phyloP scores from a whole-genome alignment of 805 yeast species.

The Phaffomyces thermotolerans region DNA sequence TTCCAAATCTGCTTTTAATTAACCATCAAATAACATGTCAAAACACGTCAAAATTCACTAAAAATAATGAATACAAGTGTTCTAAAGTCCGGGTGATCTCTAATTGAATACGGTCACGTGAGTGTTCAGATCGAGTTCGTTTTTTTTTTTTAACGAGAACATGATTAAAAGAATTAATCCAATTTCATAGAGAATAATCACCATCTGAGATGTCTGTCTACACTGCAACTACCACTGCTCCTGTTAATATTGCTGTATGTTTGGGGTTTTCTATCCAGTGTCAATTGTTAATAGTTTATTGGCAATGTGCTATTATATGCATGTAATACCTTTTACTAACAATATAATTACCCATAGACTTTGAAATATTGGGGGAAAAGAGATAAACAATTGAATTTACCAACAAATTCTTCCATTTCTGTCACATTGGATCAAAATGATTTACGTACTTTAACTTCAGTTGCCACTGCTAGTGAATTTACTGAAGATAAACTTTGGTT shows the following conservation, averaged over 20 bases:
- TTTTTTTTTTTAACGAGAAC: not conserved
- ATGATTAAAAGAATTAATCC: not conserved
- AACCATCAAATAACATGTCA: too few relatives aligned
- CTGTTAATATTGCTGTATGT: constrained; percentile 91
- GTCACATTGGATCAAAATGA: constrained; percentile 91
- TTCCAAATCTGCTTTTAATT: too few relatives aligned
- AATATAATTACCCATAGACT: constrained; percentile 37
- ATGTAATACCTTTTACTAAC: not conserved
- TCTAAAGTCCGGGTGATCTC: too few relatives aligned
- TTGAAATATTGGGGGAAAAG: constrained; percentile 99
- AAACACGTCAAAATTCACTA: too few relatives aligned
- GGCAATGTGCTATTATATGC: too few relatives aligned
- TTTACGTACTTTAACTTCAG: constrained; percentile 87
- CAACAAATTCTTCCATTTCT: constrained; percentile 93
- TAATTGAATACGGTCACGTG: not conserved
- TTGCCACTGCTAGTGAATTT: constrained; percentile 54
- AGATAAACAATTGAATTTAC: constrained; percentile 79
- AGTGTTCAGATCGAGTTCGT: not conserved
- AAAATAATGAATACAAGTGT: too few relatives aligned
- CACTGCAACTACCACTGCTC: constrained; percentile 86
- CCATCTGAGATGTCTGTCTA: constrained; percentile 40
- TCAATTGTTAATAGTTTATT: too few relatives aligned
- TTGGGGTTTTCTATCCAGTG: not conserved
- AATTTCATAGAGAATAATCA: not conserved
- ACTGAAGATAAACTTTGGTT: constrained; percentile 68